Evolutionary conservation across 140 eudicot species (phyloP).

Genomic region (Cichorium intybus): DNA sequence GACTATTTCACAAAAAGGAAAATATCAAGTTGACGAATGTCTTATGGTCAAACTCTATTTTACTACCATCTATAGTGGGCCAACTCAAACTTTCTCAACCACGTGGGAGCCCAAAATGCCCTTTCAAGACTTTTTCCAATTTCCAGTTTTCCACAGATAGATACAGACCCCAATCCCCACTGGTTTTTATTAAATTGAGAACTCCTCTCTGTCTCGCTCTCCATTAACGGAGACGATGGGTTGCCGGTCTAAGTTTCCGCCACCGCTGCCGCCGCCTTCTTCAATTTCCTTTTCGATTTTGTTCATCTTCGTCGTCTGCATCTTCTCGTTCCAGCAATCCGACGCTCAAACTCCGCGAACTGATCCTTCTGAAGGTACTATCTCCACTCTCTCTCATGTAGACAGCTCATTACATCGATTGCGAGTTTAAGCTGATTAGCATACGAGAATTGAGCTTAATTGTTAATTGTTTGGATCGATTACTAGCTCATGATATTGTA

Average conservation of each 20-base stretch:
- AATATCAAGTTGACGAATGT: too few species aligned
- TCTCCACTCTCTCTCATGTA: neutral
- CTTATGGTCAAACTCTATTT: too few species aligned
- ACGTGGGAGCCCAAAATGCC: neutral
- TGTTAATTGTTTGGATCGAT: conserved; percentile 3
- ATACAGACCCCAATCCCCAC: neutral
- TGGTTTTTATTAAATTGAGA: neutral
- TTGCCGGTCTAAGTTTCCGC: conserved; percentile 19
- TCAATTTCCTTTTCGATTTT: conserved; percentile 6
- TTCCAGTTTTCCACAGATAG: neutral
- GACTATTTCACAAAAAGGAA: too few species aligned
- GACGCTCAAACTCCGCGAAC: conserved; percentile 30
- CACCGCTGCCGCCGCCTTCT: neutral
- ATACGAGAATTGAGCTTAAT: neutral
- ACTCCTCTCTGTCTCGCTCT: neutral
- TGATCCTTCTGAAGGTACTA: conserved; percentile 40
- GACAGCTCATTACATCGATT: neutral
- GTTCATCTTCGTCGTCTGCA: conserved; percentile 19
- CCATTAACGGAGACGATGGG: conserved; percentile 1
- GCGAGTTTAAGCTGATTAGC: neutral
- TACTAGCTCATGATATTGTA: neutral
- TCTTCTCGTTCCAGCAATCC: conserved; percentile 12
- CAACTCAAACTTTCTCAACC: too few species aligned
- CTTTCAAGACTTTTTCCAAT: too few species aligned
- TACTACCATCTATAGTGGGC: too few species aligned